Evolutionary conservation across 129 eudicot species (phyloP), one percentile per base, ranked within the genome.

Genomic region (Arctium lappa): DNA sequence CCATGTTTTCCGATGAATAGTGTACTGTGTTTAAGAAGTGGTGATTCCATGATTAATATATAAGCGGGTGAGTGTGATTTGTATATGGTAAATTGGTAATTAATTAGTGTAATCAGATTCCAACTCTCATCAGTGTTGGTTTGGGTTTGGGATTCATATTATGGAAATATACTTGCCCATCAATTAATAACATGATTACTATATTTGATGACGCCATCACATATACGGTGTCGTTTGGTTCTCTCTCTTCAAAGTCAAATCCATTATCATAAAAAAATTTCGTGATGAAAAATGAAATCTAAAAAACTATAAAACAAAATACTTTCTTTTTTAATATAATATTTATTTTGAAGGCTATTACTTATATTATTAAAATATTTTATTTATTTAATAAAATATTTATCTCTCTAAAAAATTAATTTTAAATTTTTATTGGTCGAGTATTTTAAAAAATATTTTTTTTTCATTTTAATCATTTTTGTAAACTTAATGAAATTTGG

Each of bases 1-100:
- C 87, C 94, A 88, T 90, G 38, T n/a, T 80, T 38, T 75, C 3
- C 31, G 34, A 30, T 12, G 60, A 46, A 42, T 31, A 33, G 38
- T 15, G 11, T 8, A 11, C 1, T 8, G 48, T 46, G 56, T 46
- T 46, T 22, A 22, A 22, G 50, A 12, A 50, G 16, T 0, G 0
- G 22, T 15, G 65, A 56, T 56, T 56, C 63, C 22, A 50, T 50
- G 8, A 13, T 15, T 11, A 13, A 1, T 50, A 12, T 50, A 50
- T 50, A 50, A 50, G 62, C 1, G 5, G 62, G 18, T 50, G 27
- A 22, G 18, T 9, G 62, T 50, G 62, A 50, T 50, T 13, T 13
- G 62, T 13, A 50, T 50, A 50, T 50, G 62, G 62, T 7, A 42
- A 42, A 0, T 8, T 50, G 62, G 62, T 7, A 42, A 42, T 1